Conservation (phyloP, 768 basidiomycete species). For the Lentinula sp. region DNA sequence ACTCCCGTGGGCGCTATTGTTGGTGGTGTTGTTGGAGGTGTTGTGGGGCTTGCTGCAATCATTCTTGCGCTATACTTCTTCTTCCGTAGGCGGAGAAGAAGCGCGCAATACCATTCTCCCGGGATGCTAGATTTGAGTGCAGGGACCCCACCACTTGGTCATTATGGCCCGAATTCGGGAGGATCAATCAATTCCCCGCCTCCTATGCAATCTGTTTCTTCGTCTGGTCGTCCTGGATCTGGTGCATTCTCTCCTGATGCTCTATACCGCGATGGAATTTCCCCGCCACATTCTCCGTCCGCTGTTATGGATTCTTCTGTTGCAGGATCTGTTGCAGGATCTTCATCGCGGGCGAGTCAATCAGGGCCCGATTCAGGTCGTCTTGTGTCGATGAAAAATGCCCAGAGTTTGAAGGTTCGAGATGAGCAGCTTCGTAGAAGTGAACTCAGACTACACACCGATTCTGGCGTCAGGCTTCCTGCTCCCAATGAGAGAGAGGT, state of each 20-base stretch:
- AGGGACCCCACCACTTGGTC: neutral
- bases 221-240: neutral
- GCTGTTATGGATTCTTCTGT: neutral
- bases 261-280: neutral
- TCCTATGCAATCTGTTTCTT: neutral
- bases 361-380: neutral
- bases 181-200: neutral
- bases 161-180: neutral
- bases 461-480: neutral
- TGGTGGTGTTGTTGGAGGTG: neutral
- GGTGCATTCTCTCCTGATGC: neutral
- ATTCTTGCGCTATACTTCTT: neutral
- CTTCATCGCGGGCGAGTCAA: neutral
- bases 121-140: neutral
- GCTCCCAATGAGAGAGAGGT: neutral
- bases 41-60: neutral
- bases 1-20: neutral
- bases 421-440: neutral
- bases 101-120: neutral
- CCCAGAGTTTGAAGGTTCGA: neutral
- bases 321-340: neutral
- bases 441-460: neutral
- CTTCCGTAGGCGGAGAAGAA: neutral
- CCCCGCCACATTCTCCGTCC: too few species aligned
- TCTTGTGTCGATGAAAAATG: neutral